phyloP scores from a whole-genome alignment of 768 basidiomycete genomes.

The Russula virescens region DNA sequence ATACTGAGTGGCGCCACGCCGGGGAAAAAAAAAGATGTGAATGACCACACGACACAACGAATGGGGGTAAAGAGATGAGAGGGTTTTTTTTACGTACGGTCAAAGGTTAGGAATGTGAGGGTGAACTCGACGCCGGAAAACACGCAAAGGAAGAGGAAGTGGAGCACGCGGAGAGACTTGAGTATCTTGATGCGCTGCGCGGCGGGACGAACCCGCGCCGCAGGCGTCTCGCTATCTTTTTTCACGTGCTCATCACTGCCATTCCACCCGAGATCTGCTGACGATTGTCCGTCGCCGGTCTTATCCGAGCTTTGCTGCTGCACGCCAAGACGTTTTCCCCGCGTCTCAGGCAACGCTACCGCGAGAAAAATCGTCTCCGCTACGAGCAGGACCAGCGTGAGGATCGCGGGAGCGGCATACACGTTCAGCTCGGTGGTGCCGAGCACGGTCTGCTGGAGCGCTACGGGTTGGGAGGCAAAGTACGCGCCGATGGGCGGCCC shows the following conservation, averaged over 20 bases:
- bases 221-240: constrained; percentile 5
- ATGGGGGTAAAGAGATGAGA: no score
- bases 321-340: constrained; percentile 32
- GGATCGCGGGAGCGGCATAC: constrained; percentile 83
- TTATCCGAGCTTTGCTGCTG: constrained; percentile 19
- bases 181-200: constrained; percentile 55
- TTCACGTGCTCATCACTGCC: background rate
- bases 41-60: no score
- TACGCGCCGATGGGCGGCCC: constrained; percentile 95
- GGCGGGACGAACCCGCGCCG: constrained; percentile 18
- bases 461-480: constrained; percentile 82
- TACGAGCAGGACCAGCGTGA: constrained; percentile 72
- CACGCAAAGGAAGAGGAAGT: constrained; percentile 80
- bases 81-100: constrained; percentile 46
- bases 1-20: constrained; percentile 45
- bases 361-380: constrained; percentile 77
- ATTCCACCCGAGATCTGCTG: background rate
- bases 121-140: constrained; percentile 98
- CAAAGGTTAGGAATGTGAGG: constrained; percentile 89
- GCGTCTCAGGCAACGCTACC: constrained; percentile 80
- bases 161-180: constrained; percentile 55
- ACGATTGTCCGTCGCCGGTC: constrained; percentile 19
- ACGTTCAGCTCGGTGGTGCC: constrained; percentile 69
- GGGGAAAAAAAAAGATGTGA: background rate
- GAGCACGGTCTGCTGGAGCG: constrained; percentile 42